Evolutionary conservation across 2,329 filamentous ascomycete genomes (phyloP).

Genomic region (Penicillium capsulatum): DNA sequence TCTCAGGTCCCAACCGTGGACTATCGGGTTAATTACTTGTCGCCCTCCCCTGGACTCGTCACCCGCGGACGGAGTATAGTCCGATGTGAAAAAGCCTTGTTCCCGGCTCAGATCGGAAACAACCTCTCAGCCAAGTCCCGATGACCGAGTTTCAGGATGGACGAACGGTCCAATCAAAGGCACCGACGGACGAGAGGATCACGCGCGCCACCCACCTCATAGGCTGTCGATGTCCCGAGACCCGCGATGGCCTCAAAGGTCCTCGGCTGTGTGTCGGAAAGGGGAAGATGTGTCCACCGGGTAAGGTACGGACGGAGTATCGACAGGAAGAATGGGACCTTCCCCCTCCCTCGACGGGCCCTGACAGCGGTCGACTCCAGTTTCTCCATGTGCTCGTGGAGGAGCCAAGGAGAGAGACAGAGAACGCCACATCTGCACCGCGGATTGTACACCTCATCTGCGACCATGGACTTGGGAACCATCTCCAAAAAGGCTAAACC

Average conservation of each 20-base stretch:
- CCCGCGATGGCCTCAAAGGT: constrained; percentile 12
- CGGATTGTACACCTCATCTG: background rate
- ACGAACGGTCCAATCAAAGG: constrained; percentile 18
- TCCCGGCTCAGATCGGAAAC: constrained; percentile 24
- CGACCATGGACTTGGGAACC: constrained; percentile 17
- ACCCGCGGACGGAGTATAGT: too few species aligned
- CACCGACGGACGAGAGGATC: constrained; percentile 19
- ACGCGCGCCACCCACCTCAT: constrained; percentile 31
- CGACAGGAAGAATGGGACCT: too few species aligned
- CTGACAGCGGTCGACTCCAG: constrained; percentile 7
- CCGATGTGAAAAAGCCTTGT: constrained; percentile 5
- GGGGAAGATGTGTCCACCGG: background rate
- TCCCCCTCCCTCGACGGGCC: background rate
- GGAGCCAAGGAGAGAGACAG: constrained; percentile 1
- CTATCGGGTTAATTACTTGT: too few species aligned
- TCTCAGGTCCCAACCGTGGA: background rate
- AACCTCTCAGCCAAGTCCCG: constrained; percentile 19
- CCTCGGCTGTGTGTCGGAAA: constrained; percentile 8
- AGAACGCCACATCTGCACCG: constrained; percentile 1
- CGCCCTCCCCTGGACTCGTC: too few species aligned
- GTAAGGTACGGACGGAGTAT: background rate
- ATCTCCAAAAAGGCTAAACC: background rate
- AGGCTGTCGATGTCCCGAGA: constrained; percentile 12
- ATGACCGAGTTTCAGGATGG: constrained; percentile 28
- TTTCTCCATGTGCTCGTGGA: constrained; percentile 6